phyloP scores from a whole-genome alignment of 2,329 filamentous ascomycete genomes.

The Hymenotorrendiella dingleyae region DNA sequence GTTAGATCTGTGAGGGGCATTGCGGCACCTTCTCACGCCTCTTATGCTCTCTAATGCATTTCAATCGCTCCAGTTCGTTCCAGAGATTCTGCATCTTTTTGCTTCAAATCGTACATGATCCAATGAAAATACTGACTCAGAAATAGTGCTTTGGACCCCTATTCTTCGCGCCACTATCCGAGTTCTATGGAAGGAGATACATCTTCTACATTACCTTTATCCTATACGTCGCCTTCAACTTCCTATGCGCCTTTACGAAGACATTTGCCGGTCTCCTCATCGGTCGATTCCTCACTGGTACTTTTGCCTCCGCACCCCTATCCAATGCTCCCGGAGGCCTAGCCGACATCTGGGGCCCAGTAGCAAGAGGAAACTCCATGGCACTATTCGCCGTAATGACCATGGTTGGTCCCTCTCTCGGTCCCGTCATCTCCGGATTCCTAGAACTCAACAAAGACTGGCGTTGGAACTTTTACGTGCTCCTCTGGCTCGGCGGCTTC shows the following conservation, averaged over 20 bases:
- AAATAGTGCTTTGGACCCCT: slow-evolving; percentile 40
- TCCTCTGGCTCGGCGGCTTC: slow-evolving; percentile 38
- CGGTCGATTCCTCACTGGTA: slow-evolving; percentile 60
- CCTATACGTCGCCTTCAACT: slow-evolving; percentile 56
- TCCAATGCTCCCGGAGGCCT: slow-evolving; percentile 58
- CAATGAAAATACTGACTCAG: too few relatives aligned
- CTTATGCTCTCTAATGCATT: too few relatives aligned
- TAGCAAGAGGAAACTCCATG: slow-evolving; percentile 51
- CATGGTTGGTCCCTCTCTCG: slow-evolving; percentile 49
- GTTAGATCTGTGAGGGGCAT: too few relatives aligned
- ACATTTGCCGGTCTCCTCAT: slow-evolving; percentile 56
- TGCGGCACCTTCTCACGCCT: too few relatives aligned
- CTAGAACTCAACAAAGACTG: slow-evolving; percentile 46
- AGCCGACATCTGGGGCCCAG: slow-evolving; percentile 52
- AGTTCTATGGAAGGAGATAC: slow-evolving; percentile 55
- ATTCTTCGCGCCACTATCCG: slow-evolving; percentile 35
- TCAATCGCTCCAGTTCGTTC: too few relatives aligned
- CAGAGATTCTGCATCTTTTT: too few relatives aligned
- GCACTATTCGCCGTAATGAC: slow-evolving; percentile 59
- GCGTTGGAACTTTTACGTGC: slow-evolving; percentile 47
- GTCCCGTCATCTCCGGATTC: slow-evolving; percentile 47
- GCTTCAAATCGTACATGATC: too few relatives aligned
- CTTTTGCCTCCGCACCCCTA: slow-evolving; percentile 55
- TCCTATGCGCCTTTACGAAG: slow-evolving; percentile 50
- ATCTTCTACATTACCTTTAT: slow-evolving; percentile 55